These are phyloP conservation scores for Thuja plicata DNA, from an alignment of 83 land plant genomes.

Conservation along the genomic window DNA sequence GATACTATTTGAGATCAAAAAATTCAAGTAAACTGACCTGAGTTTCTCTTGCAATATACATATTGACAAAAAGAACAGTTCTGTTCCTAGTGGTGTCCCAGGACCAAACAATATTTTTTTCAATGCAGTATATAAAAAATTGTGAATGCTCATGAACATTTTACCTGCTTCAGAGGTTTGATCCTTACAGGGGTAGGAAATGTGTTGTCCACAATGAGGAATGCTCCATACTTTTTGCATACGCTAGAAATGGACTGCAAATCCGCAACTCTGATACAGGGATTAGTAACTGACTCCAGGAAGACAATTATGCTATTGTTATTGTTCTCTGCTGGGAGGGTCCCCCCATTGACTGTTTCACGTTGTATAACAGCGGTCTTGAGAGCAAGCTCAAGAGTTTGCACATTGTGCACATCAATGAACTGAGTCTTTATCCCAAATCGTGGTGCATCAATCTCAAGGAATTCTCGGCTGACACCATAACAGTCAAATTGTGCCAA, in stretches of 20 bases:
- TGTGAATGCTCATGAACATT: not conserved
- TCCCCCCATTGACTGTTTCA: not conserved
- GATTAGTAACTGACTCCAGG: conserved; percentile 32
- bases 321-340: not conserved
- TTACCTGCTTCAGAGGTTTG: conserved; percentile 30
- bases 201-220: conserved; percentile 39
- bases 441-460: conserved; percentile 20
- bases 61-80: not conserved
- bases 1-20: not conserved
- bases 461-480: conserved; percentile 33
- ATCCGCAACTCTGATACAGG: conserved; percentile 30
- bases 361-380: not conserved
- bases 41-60: conserved; percentile 2
- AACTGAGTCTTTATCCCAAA: conserved; percentile 26
- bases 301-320: conserved; percentile 20
- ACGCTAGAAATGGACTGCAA: conserved; percentile 16
- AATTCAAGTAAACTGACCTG: not conserved
- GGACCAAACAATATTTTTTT: not conserved
- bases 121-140: not conserved
- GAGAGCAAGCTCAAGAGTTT: conserved; percentile 19
- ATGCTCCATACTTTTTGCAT: conserved; percentile 29
- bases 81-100: not conserved
- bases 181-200: conserved; percentile 31
- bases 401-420: conserved; percentile 10
- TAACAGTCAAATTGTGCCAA: conserved; percentile 19